Conservation (phyloP, 108 stramenopile genomes). For the Skeletonema potamos region DNA sequence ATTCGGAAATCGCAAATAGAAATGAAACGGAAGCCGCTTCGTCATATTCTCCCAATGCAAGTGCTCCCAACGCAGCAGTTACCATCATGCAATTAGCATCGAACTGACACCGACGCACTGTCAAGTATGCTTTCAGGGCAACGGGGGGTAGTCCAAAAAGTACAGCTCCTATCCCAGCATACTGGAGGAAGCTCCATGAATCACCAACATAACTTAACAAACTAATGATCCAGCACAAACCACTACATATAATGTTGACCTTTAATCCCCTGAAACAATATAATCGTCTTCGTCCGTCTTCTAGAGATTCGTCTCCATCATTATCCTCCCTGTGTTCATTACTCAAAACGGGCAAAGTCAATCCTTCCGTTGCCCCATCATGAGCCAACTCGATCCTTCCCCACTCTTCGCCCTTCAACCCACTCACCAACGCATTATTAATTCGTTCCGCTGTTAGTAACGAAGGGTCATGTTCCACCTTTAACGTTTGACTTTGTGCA, state of each 20-base stretch:
- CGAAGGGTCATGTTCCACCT: constrained; percentile 77
- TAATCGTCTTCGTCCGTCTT: constrained; percentile 8
- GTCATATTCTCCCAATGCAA: constrained; percentile 71
- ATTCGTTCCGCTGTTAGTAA: constrained; percentile 43
- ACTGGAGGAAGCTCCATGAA: constrained; percentile 56
- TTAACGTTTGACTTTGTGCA: constrained; percentile 57
- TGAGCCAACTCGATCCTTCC: constrained; percentile 42
- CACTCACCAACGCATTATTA: constrained; percentile 17
- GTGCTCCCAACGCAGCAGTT: constrained; percentile 80
- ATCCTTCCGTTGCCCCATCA: constrained; percentile 56
- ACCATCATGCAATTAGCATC: constrained; percentile 95
- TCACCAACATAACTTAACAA: constrained; percentile 52
- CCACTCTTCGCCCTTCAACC: constrained; percentile 28
- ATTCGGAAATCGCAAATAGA: constrained; percentile 83
- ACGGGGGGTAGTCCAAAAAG: constrained; percentile 81
- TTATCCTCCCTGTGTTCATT: constrained; percentile 12
- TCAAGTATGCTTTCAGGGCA: constrained; percentile 70
- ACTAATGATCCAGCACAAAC: constrained; percentile 75
- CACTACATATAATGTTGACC: constrained; percentile 60
- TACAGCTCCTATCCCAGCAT: constrained; percentile 70
- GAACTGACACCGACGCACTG: constrained; percentile 61
- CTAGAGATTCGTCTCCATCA: constrained; percentile 5
- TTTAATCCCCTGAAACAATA: constrained; percentile 25
- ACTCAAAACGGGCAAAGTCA: constrained; percentile 52
- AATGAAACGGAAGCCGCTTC: constrained; percentile 89